Base-by-base conservation (phyloP, 2,329 filamentous ascomycete genomes). In the Rasamsonia emersonii region DNA sequence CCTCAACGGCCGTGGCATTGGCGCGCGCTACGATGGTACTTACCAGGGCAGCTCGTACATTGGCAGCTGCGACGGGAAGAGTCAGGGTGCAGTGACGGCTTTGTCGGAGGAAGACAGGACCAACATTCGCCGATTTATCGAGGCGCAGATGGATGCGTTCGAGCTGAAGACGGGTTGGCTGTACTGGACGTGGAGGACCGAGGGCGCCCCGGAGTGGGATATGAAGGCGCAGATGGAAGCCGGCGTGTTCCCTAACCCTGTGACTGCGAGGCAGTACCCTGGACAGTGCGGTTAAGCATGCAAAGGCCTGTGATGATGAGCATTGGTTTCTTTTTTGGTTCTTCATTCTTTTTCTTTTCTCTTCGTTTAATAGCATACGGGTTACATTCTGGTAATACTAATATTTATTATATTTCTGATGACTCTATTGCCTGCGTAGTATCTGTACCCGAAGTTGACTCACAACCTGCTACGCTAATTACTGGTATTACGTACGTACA, bases 21-120 rank as follows among this genome's bases (percentile, higher is more conserved):
- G 76, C 9, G 67, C 76, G 6, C 67, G 79, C 20, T 77, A 73
- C 37, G 61, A 67, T 26, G 76, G 75, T 9, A 67, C 65, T 3
- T 72, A 64, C 42, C 50, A 60, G 0, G 65, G 58, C 18, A 68
- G 60, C 29, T 44, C 50, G 0, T 64, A 58, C 32, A 59, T 75
- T 15, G 75, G 73, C n/a, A 63, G 60, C 36, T 82, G 77, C 51
- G 57, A 47, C 3, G 65, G 58, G 39, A 71, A 68, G 42, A 60
- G 62, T 44, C 56, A 66, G 16, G 61, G 61, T 11, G 58, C 64
- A 11, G 74, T 75, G 58, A 49, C 55, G 2, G 53, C 39, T 2
- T 56, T 70, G 37, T 46, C 53, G 14, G 41, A 44, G 2, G 44
- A 49, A 2, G 54, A 62, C n/a, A 57, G 58, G 33, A 34, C 36